Evolutionary conservation across 2,329 filamentous ascomycete species (phyloP), one percentile per base, ranked within the genome.

Genomic region (Stenocarpella maydis): DNA sequence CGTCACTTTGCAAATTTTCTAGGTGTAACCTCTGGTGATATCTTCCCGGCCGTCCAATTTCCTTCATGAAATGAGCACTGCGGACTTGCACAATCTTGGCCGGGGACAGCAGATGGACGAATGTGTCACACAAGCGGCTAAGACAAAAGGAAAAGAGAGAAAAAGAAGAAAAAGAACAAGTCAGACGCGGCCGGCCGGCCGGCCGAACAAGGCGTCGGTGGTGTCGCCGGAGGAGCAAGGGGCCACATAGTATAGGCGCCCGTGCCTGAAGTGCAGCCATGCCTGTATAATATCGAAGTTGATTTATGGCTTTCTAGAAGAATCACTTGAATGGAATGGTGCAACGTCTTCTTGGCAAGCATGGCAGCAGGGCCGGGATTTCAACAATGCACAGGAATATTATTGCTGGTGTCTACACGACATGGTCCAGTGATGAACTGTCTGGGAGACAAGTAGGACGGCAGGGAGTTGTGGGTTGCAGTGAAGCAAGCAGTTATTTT

Each of bases 21-120:
- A 61, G 26, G 67, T 69, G 69, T 67, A 71, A 71, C 69, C 63
- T 69, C 28, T 71, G 24, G 53, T 45, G 55, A 65, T 52, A 41
- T 52, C 65, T 64, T 64, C 60, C 69, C 67, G 67, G 67, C 39
- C 34, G 61, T 71, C 47, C 65, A 71, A 71, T 71, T 71, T 71
- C 63, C 41, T 65, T 54, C 34, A 26, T 45, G 39, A 71, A 69
- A 69, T 71, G 67, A 69, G 61, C 55, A 31, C 47, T 69, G 67
- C 67, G 21, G 41, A 50, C 28, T 58, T 58, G 65, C 41, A 58
- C 39, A 41, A 52, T 34, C 45, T 55, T 39, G 34, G 37, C 52
- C 61, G 26, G 37, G 61, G 28, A 43, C 47, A 55, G 49, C 28
- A 55, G 52, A 41, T 49, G 50, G 47, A 43, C 17, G 65, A 39